Conservation (phyloP, 768 basidiomycete genomes). For the Peribolospora kevripleyi region DNA sequence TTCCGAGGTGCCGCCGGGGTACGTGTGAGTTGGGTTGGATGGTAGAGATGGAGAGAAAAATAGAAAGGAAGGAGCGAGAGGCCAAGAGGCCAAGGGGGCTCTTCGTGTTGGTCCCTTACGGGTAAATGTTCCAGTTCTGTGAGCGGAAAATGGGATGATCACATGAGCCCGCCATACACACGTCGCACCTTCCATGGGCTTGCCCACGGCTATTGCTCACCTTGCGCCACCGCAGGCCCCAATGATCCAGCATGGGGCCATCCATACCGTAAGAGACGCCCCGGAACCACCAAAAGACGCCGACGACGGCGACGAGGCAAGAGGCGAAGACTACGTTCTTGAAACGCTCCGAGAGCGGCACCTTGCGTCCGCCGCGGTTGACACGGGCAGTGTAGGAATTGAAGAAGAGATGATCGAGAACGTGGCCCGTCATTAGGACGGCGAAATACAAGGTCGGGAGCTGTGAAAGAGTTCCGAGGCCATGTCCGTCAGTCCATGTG, state of each 20-base stretch:
- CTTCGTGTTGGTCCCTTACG: background rate
- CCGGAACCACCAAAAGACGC: conserved; percentile 89
- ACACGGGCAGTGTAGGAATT: conserved; percentile 23
- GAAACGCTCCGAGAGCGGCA: conserved; percentile 29
- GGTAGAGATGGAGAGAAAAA: background rate
- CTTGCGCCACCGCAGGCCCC: conserved; percentile 53
- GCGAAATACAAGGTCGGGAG: conserved; percentile 93
- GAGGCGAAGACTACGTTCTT: conserved; percentile 51
- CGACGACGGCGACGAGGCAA: conserved; percentile 34
- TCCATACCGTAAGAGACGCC: conserved; percentile 70
- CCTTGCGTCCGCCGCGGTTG: conserved; percentile 19
- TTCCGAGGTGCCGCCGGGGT: background rate
- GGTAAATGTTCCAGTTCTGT: conserved; percentile 6
- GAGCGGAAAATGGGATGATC: background rate
- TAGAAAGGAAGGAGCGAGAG: background rate
- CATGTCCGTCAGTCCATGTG: too few relatives aligned
- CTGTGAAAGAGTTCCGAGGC: too few relatives aligned
- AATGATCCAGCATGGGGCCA: conserved; percentile 36
- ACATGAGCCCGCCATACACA: background rate
- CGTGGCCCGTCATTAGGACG: conserved; percentile 67
- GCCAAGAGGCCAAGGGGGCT: background rate
- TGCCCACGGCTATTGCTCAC: conserved; percentile 16
- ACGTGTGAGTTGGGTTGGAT: background rate
- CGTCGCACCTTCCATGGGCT: conserved; percentile 16
- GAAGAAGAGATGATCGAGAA: conserved; percentile 85